Conservation (phyloP, 176 grass and related monocot genomes). For the Echinochloa phyllopogon region DNA sequence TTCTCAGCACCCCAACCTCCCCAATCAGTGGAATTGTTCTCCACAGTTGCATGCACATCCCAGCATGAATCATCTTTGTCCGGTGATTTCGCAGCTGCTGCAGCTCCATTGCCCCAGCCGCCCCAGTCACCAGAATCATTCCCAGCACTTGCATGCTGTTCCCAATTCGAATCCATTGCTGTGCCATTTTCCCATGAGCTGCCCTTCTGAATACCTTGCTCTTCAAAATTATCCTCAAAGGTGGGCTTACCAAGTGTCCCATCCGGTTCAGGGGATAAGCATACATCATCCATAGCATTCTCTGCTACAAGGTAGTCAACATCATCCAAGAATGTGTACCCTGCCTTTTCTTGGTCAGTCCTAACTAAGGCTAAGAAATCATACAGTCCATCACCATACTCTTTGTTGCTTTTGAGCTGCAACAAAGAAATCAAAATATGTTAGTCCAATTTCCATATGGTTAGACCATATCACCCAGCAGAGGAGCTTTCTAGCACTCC, state of each 20-base stretch:
- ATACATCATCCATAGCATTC: conserved; percentile 56
- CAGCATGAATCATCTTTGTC: conserved; percentile 56
- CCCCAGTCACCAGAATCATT: conserved; percentile 66
- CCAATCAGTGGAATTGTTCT: conserved; percentile 45
- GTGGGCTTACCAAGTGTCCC: conserved; percentile 61
- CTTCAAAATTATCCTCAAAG: conserved; percentile 75
- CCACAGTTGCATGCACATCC: conserved; percentile 35
- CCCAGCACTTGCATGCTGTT: conserved; percentile 49
- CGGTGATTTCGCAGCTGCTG: conserved; percentile 46
- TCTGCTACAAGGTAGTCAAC: conserved; percentile 80
- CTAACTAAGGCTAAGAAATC: conserved; percentile 86
- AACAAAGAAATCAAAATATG: conserved; percentile 32
- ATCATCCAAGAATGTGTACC: conserved; percentile 66
- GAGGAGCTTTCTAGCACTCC: conserved; percentile 34
- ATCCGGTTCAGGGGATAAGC: conserved; percentile 78
- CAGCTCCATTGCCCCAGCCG: conserved; percentile 58
- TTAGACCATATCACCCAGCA: conserved; percentile 29
- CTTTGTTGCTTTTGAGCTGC: conserved; percentile 72
- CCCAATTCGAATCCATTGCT: conserved; percentile 48
- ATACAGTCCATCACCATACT: conserved; percentile 76
- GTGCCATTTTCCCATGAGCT: conserved; percentile 48
- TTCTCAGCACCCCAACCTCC: conserved; percentile 57
- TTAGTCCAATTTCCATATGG: conserved; percentile 19
- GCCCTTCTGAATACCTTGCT: conserved; percentile 51
- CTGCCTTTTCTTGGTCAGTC: conserved; percentile 60